Evolutionary conservation across 495 filamentous ascomycete genomes (phyloP), one percentile per base, ranked within the genome.

Genomic region (Hypoxylon crocopeplum): DNA sequence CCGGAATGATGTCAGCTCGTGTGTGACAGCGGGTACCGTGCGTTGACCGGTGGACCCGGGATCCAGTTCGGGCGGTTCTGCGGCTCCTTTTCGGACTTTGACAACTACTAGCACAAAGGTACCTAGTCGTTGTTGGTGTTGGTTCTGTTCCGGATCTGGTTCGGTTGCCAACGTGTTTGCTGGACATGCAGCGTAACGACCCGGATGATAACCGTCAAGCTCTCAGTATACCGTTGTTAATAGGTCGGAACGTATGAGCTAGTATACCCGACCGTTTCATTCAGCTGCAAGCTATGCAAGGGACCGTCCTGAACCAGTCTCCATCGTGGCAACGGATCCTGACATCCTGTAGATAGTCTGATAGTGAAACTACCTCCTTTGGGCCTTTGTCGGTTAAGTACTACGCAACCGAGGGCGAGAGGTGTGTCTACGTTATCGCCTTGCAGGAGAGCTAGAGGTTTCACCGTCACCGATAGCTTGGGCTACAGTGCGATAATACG

Each of bases 41-140:
- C 27, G 62, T 52, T 40, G 47, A 25, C 46, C 56, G 46, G 56
- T 60, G 62, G 56, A 30, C 33, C 51, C 38, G 54, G 54, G 30
- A 45, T 66, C 46, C 62, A 61, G 34, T 64, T 57, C 62, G 56
- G 56, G 29, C 42, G 40, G 49, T 56, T 56, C 38, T 61, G 56
- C 62, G 62, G 62, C 62, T 66, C 56, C 62, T 61, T 57, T 45
- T 61, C 62, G 62, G 56, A 39, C 30, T 10, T 48, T 33, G n/a
- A n/a, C n/a, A n/a, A 52, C 41, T 42, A 21, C 13, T 32, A 10
- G 40, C n/a, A n/a, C n/a, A n/a, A n/a, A n/a, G n/a, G n/a, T n/a
- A n/a, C n/a, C 27, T 58, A 40, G 42, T 20, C 21, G 33, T 37
- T 42, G 48, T 48, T 59, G 27, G n/a, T n/a, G n/a, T n/a, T n/a